Evolutionary conservation across 306 rosid genomes (phyloP).

Genomic region (Quercus robur): DNA sequence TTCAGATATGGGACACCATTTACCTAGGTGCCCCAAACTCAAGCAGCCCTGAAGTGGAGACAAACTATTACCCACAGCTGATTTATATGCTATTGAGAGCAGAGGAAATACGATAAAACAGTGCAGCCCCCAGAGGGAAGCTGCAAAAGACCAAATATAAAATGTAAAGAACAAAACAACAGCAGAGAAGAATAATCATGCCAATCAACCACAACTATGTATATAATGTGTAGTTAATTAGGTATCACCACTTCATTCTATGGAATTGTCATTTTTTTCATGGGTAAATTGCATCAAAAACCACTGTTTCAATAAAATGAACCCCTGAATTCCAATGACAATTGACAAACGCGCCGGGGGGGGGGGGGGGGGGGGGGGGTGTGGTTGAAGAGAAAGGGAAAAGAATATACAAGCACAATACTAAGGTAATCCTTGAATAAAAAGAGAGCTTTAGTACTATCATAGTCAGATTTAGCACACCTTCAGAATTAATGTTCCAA

Average conservation of each 20-base stretch:
- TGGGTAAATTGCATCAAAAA: background rate
- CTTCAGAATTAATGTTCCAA: background rate
- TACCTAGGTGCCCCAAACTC: background rate
- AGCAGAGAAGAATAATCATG: too few relatives aligned
- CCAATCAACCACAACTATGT: too few relatives aligned
- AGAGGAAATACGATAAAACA: background rate
- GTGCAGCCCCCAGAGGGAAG: background rate
- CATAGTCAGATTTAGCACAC: too few relatives aligned
- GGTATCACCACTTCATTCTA: too few relatives aligned
- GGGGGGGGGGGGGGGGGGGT: rapidly evolving
- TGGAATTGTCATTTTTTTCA: background rate
- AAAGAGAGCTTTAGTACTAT: too few relatives aligned
- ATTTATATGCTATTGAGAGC: background rate
- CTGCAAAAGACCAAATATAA: background rate
- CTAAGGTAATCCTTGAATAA: too few relatives aligned
- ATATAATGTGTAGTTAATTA: too few relatives aligned
- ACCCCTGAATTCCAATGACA: background rate
- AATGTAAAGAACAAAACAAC: background rate
- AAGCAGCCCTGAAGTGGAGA: background rate
- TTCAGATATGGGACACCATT: background rate
- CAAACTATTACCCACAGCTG: background rate
- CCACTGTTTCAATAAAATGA: background rate
- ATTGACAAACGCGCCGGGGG: background rate
- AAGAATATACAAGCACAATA: background rate
- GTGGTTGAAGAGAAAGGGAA: background rate